phyloP scores from a whole-genome alignment of 2,329 filamentous ascomycete species.

The Aspergillus sp. region DNA sequence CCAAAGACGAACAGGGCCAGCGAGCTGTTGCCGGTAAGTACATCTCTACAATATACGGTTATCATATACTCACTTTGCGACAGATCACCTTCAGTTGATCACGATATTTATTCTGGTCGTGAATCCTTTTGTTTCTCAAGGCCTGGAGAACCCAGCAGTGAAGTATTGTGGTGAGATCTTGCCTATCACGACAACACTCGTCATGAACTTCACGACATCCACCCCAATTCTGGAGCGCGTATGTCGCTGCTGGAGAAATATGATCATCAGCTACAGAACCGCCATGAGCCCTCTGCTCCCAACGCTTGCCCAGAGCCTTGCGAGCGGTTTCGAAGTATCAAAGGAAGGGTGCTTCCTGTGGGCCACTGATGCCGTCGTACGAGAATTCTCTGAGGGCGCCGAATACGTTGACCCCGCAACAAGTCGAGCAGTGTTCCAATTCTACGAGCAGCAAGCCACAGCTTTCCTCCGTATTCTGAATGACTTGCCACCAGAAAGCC shows the following conservation, averaged over 20 bases:
- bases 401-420: slow-evolving; percentile 81
- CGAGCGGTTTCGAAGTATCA: slow-evolving; percentile 78
- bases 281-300: slow-evolving; percentile 83
- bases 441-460: slow-evolving; percentile 91
- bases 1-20: slow-evolving; percentile 78
- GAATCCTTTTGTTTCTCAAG: slow-evolving; percentile 70
- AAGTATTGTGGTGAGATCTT: slow-evolving; percentile 96
- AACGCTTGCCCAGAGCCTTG: slow-evolving; percentile 83
- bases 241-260: slow-evolving; percentile 93
- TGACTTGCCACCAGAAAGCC: slow-evolving; percentile 72
- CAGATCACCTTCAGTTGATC: slow-evolving; percentile 86
- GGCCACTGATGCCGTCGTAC: slow-evolving; percentile 91
- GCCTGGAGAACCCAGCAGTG: slow-evolving; percentile 81
- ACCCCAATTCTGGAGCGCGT: slow-evolving; percentile 89
- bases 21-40: slow-evolving; percentile 74
- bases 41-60: background rate
- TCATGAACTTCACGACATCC: slow-evolving; percentile 83
- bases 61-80: slow-evolving; percentile 13
- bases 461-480: slow-evolving; percentile 88
- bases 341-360: slow-evolving; percentile 97
- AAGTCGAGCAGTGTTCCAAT: slow-evolving; percentile 83
- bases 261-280: slow-evolving; percentile 93
- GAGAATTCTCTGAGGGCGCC: slow-evolving; percentile 89
- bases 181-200: slow-evolving; percentile 78
- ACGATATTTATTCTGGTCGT: slow-evolving; percentile 83